Percentiles rank a stretch among this genome's conserved stretches.
These are phyloP conservation scores for Candida succiphila DNA, from an alignment of 805 yeast species.

Conservation along the genomic window DNA sequence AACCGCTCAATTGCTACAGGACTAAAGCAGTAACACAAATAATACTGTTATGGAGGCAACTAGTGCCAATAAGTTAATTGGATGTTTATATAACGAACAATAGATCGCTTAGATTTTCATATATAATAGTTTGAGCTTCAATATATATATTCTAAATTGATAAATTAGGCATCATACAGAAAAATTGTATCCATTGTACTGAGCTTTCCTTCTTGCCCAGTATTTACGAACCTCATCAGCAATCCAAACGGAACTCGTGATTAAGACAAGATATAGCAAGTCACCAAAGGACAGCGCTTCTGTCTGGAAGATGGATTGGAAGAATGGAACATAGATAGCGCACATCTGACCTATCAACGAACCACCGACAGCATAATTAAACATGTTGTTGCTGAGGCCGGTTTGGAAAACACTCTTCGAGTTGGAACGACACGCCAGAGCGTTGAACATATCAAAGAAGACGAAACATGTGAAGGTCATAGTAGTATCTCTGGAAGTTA, in stretches of 20 bases:
- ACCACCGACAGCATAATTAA: conserved; percentile 84
- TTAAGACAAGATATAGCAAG: conserved; percentile 44
- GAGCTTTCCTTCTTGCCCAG: conserved; percentile 9
- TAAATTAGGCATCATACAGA: too few species aligned
- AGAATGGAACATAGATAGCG: conserved; percentile 88
- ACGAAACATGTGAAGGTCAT: conserved; percentile 99
- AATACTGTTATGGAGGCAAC: too few species aligned
- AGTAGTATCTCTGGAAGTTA: conserved; percentile 93
- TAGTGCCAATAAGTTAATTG: too few species aligned
- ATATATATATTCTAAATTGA: too few species aligned
- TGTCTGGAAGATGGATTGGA: conserved; percentile 89
- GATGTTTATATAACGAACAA: too few species aligned
- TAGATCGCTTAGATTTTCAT: too few species aligned
- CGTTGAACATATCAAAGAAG: conserved; percentile 93
- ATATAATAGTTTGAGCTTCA: too few species aligned
- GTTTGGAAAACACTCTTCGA: conserved; percentile 75
- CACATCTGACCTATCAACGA: conserved; percentile 85
- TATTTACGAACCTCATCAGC: conserved; percentile 78
- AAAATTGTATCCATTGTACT: conserved; percentile 17
- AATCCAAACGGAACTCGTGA: conserved; percentile 76
- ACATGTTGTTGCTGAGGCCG: conserved; percentile 81
- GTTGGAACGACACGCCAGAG: conserved; percentile 84
- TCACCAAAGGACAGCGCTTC: conserved; percentile 76
- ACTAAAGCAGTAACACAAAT: conserved; percentile 4
- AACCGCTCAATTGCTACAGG: conserved; percentile 40